phyloP scores from a whole-genome alignment of 179 eudicot genomes.

The Amaranthus tricolor region DNA sequence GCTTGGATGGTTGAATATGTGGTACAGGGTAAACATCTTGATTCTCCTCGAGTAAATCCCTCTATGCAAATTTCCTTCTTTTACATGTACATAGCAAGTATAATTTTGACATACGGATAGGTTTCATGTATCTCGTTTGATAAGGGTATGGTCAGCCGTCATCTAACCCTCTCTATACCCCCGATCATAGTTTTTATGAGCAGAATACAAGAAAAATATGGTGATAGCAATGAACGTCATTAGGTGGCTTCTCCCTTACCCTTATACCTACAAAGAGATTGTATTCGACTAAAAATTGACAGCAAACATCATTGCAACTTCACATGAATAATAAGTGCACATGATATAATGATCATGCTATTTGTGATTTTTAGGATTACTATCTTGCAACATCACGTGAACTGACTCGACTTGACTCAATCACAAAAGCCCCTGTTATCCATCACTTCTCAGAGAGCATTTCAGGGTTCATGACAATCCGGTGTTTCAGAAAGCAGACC shows the following conservation, averaged over 20 bases:
- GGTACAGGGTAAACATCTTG: slow-evolving; percentile 71
- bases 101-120: background rate
- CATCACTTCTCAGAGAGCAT: slow-evolving; percentile 96
- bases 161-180: background rate
- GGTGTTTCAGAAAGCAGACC: slow-evolving; percentile 77
- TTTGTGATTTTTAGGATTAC: slow-evolving; percentile 54
- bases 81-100: background rate
- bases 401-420: slow-evolving; percentile 91
- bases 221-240: background rate
- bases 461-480: slow-evolving; percentile 89
- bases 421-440: slow-evolving; percentile 94
- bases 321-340: background rate
- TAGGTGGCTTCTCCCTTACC: no score
- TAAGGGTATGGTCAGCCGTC: no score
- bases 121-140: background rate
- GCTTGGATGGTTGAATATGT: slow-evolving; percentile 78
- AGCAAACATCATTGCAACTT: no score
- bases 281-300: no score
- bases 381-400: slow-evolving; percentile 91
- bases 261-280: no score
- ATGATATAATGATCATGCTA: background rate
- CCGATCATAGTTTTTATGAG: background rate
- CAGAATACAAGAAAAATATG: background rate
- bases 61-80: background rate
- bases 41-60: background rate